A percentile compares a stretch with the other conserved stretches of the same genome.
phyloP scores from a whole-genome alignment of 2,329 filamentous ascomycete genomes.

The Verticillium dahliae region DNA sequence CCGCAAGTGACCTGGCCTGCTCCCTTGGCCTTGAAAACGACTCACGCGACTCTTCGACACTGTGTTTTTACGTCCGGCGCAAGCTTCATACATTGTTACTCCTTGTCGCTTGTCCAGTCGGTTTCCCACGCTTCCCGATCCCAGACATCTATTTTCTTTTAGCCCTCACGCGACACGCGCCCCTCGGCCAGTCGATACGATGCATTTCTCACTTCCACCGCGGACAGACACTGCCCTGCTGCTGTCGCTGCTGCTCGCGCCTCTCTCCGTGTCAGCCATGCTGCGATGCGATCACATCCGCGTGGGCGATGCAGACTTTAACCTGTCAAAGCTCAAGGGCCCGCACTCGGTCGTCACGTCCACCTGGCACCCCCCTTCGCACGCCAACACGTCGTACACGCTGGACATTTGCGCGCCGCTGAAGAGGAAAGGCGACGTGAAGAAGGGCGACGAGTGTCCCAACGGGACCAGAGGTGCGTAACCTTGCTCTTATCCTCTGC shows the following conservation, averaged over 20 bases:
- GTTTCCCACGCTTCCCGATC: neutral
- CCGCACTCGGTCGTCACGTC: constrained; percentile 62
- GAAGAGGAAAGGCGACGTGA: constrained; percentile 50
- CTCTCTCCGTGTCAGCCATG: constrained; percentile 35
- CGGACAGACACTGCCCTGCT: constrained; percentile 27
- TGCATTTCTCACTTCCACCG: constrained; percentile 12
- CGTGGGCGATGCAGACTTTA: constrained; percentile 53
- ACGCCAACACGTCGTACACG: constrained; percentile 73
- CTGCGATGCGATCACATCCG: constrained; percentile 58
- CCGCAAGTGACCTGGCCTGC: neutral
- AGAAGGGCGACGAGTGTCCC: constrained; percentile 56
- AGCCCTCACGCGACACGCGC: constrained; percentile 13
- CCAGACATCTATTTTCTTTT: neutral
- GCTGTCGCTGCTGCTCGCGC: constrained; percentile 27
- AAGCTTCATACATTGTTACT: neutral
- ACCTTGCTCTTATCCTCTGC: neutral
- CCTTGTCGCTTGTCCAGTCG: neutral
- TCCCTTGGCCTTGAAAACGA: neutral
- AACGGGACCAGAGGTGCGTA: constrained; percentile 59
- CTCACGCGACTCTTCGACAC: neutral
- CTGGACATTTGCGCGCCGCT: constrained; percentile 69
- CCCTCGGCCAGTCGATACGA: neutral
- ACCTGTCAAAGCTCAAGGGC: constrained; percentile 57
- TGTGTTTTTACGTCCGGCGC: neutral
- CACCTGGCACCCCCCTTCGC: constrained; percentile 42